Conservation (phyloP, 2,329 filamentous ascomycete genomes). For the Phialocephala sp. region DNA sequence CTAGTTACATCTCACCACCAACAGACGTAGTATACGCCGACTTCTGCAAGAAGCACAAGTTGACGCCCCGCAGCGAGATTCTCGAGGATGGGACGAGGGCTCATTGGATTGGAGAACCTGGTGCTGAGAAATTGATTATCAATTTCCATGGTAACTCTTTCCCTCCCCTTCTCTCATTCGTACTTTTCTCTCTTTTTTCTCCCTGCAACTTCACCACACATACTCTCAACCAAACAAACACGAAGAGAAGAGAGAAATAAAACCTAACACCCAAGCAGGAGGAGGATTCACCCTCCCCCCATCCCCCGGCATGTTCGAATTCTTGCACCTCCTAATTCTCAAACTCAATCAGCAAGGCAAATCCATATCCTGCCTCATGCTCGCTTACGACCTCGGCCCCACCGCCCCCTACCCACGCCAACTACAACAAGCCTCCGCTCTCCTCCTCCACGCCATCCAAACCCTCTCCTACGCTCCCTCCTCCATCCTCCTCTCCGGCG, state of each 20-base stretch:
- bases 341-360: conserved; percentile 48
- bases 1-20: conserved; percentile 30
- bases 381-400: conserved; percentile 62
- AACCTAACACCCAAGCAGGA: conserved; percentile 43
- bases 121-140: conserved; percentile 48
- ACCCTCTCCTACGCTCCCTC: conserved; percentile 30
- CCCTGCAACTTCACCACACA: not conserved
- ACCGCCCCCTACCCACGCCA: conserved; percentile 52
- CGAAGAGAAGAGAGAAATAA: not conserved
- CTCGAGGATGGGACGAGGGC: conserved; percentile 48
- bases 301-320: conserved; percentile 53
- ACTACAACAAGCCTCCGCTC: conserved; percentile 51
- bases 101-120: conserved; percentile 52
- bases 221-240: not conserved
- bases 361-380: conserved; percentile 54
- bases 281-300: conserved; percentile 61
- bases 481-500: conserved; percentile 54
- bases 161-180: too few relatives aligned
- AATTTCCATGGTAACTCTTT: conserved; percentile 51
- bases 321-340: conserved; percentile 34
- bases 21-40: conserved; percentile 36
- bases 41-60: conserved; percentile 34
- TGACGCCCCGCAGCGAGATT: conserved; percentile 34
- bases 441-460: conserved; percentile 50
- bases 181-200: not conserved